Percentiles rank a stretch among this genome's conserved stretches.
Conservation (phyloP, 2,329 filamentous ascomycete species). For the Gaeumannomyces tritici region DNA sequence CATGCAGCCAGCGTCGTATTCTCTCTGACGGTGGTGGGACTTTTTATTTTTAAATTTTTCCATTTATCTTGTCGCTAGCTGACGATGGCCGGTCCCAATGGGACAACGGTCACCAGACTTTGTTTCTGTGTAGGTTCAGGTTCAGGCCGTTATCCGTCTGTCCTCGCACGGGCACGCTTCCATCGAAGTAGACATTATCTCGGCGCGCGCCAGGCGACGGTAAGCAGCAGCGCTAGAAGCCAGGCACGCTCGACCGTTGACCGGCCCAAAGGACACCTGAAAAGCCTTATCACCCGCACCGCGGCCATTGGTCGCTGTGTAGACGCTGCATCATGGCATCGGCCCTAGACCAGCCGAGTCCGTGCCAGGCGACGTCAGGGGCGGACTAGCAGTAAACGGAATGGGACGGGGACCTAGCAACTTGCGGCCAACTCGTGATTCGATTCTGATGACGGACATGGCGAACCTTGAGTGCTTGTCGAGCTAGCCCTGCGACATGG, state of each 20-base stretch:
- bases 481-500: background rate
- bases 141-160: background rate
- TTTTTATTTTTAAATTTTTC: background rate
- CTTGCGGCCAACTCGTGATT: background rate
- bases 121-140: background rate
- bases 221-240: background rate
- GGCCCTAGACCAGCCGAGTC: background rate
- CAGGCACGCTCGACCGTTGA: background rate
- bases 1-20: background rate
- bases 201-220: background rate
- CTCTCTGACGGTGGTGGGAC: background rate
- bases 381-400: too few relatives aligned
- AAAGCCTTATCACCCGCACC: background rate
- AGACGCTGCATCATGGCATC: background rate
- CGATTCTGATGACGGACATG: background rate
- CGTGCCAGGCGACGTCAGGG: background rate
- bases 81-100: background rate
- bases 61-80: background rate
- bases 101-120: background rate
- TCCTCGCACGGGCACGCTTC: background rate
- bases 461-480: too few relatives aligned
- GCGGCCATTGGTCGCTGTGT: too few relatives aligned
- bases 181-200: too few relatives aligned
- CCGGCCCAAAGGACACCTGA: background rate
- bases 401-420: background rate